Conservation (phyloP, 2,329 filamentous ascomycete genomes). For the Colletotrichum falcatum region DNA sequence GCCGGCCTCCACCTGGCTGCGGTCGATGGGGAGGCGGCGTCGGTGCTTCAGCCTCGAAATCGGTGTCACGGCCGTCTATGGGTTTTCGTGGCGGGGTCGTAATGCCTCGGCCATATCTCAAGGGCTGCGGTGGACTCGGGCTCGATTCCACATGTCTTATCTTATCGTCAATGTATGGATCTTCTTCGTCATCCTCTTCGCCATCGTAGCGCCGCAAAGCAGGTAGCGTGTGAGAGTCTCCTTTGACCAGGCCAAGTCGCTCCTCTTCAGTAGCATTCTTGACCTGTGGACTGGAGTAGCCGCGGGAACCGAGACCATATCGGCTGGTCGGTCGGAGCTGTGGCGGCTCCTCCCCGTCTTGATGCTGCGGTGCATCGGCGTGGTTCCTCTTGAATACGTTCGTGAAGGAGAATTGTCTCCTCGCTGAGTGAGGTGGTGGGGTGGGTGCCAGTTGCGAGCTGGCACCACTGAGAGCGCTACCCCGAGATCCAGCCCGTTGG, state of each 20-base stretch:
- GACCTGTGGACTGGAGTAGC: conserved; percentile 55
- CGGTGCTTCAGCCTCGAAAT: conserved; percentile 37
- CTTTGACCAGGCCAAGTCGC: conserved; percentile 82
- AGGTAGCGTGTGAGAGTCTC: conserved; percentile 63
- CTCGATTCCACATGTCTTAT: conserved; percentile 33
- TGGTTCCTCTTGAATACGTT: conserved; percentile 78
- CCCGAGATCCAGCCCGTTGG: conserved; percentile 52
- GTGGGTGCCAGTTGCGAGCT: conserved; percentile 64
- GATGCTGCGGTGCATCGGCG: conserved; percentile 41
- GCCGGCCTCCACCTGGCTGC: conserved; percentile 30
- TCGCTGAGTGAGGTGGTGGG: conserved; percentile 72
- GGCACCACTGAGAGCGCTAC: conserved; percentile 55
- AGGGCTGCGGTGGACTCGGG: conserved; percentile 43
- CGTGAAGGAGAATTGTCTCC: conserved; percentile 91
- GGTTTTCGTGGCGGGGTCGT: conserved; percentile 52
- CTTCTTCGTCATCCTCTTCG: conserved; percentile 51
- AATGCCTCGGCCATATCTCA: conserved; percentile 57
- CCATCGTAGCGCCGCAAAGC: conserved; percentile 51
- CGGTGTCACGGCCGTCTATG: conserved; percentile 44
- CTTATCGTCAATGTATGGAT: conserved; percentile 46
- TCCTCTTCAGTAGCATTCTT: conserved; percentile 83
- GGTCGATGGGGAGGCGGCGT: conserved; percentile 36
- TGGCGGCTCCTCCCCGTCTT: conserved; percentile 44
- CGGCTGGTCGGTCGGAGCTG: conserved; percentile 35
- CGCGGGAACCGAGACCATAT: conserved; percentile 49